Evolutionary conservation across 2,329 filamentous ascomycete species (phyloP).

Genomic region (Pseudogymnoascus pannorum): DNA sequence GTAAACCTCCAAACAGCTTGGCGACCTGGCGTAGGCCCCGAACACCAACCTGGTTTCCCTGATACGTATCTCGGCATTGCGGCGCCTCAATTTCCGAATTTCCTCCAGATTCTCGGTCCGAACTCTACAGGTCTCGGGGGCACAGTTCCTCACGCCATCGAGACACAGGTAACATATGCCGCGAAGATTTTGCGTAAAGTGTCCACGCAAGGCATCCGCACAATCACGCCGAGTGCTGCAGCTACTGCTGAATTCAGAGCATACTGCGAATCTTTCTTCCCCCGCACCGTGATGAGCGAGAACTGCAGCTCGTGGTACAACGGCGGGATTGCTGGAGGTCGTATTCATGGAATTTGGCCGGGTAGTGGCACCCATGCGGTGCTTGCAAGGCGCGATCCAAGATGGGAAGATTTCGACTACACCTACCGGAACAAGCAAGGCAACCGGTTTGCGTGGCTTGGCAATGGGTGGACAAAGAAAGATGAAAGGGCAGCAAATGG

Average conservation of each 20-base stretch:
- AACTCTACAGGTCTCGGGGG: conserved; percentile 46
- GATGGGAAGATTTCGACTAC: conserved; percentile 51
- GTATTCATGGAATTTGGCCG: conserved; percentile 62
- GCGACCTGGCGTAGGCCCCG: conserved; percentile 38
- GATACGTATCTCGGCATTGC: conserved; percentile 13
- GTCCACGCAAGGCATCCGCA: conserved; percentile 55
- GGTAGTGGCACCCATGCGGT: conserved; percentile 56
- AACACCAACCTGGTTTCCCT: conserved; percentile 23
- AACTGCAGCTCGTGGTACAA: conserved; percentile 67
- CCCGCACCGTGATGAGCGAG: conserved; percentile 47
- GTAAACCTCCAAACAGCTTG: conserved; percentile 34
- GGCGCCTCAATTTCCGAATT: conserved; percentile 11
- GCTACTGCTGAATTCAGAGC: conserved; percentile 58
- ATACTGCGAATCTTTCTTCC: conserved; percentile 49
- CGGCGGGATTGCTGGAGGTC: conserved; percentile 49
- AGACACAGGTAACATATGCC: conserved; percentile 56
- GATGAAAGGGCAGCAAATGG: conserved; percentile 38
- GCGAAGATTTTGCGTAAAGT: conserved; percentile 61
- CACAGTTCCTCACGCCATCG: conserved; percentile 57
- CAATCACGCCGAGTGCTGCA: conserved; percentile 45
- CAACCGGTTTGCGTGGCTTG: conserved; percentile 47
- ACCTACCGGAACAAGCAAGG: not conserved
- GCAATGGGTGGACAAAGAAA: conserved; percentile 55
- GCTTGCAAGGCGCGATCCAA: conserved; percentile 43
- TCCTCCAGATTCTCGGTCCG: conserved; percentile 10